phyloP scores from a whole-genome alignment of 148 eudicot genomes.

The Dysphania ambrosioides region DNA sequence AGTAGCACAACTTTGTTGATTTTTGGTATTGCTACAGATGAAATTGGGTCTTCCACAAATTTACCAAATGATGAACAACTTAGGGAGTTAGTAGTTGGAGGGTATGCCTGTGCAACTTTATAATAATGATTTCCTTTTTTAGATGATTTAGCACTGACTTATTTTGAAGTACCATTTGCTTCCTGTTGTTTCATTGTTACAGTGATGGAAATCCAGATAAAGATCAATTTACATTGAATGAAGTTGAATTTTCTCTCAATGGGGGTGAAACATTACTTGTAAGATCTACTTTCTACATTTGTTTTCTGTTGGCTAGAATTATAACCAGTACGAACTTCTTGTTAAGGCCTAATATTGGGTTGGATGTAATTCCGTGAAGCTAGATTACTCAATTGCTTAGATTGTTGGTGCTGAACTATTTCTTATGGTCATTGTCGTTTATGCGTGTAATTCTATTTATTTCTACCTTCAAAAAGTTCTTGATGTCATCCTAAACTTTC shows the following conservation, averaged over 20 bases:
- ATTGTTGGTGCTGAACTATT: constrained; percentile 1
- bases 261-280: constrained; percentile 84
- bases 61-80: constrained; percentile 42
- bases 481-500: constrained; percentile 1
- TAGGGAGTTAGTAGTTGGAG: constrained; percentile 38
- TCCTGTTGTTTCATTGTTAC: constrained; percentile 18
- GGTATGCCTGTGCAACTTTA: constrained; percentile 40
- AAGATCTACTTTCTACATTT: constrained; percentile 32
- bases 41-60: constrained; percentile 39
- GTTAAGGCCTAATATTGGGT: neutral
- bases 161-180: constrained; percentile 14
- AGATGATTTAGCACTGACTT: neutral
- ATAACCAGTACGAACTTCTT: neutral
- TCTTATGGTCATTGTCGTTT: neutral
- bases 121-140: neutral
- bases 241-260: constrained; percentile 64
- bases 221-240: constrained; percentile 54
- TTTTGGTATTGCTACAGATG: constrained; percentile 45
- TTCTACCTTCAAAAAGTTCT: neutral
- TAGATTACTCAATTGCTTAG: neutral
- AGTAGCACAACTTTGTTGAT: constrained; percentile 15
- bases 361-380: neutral
- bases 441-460: neutral
- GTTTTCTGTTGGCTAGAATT: neutral
- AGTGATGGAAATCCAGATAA: constrained; percentile 52